Percentiles rank a stretch among this genome's conserved stretches.
Conservation (phyloP, 805 yeast genomes). For the Candida montana region DNA sequence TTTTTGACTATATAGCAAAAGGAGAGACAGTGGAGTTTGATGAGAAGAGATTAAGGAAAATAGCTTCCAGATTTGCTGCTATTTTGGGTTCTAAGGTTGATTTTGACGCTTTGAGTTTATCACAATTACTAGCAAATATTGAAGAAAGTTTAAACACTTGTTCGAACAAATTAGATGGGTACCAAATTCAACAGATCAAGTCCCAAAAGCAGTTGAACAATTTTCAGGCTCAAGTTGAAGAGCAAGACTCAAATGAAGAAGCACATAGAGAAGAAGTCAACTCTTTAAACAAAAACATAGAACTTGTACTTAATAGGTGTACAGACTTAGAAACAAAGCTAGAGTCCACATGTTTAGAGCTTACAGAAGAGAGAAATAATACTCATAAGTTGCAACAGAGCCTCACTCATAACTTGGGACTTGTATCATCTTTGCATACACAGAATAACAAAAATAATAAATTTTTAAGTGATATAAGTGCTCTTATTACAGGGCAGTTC, state of each 20-base stretch:
- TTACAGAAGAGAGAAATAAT: background rate
- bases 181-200: conserved; percentile 6
- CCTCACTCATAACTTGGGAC: background rate
- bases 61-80: background rate
- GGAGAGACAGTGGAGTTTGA: too few species aligned
- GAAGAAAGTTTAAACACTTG: background rate
- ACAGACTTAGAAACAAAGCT: background rate
- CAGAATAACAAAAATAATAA: too few species aligned
- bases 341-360: background rate
- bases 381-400: background rate
- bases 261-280: background rate
- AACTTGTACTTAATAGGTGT: background rate
- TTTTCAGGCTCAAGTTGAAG: background rate
- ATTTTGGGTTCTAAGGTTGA: background rate
- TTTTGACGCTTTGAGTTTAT: background rate
- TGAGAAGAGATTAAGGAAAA: background rate
- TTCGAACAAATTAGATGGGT: background rate
- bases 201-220: conserved; percentile 6
- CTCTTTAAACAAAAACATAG: background rate
- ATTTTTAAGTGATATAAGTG: too few species aligned
- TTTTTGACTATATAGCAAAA: background rate
- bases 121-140: conserved; percentile 1
- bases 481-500: background rate
- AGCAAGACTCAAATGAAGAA: background rate
- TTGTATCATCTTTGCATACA: background rate